Evolutionary conservation across 2,329 filamentous ascomycete genomes (phyloP).

Genomic region (Cladophialophora psammophila): DNA sequence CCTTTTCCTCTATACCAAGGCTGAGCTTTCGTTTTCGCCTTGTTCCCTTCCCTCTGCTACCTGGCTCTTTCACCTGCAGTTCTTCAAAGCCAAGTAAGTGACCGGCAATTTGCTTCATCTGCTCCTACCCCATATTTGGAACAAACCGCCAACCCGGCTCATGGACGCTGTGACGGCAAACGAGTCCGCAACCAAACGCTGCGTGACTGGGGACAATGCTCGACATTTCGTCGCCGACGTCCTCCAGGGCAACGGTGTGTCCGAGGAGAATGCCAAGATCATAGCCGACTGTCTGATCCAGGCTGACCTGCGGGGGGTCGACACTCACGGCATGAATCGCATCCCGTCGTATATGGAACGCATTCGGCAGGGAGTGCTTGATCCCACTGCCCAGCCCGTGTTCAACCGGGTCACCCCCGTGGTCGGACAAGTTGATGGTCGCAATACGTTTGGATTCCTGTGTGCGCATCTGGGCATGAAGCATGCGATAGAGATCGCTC

Average conservation of each 20-base stretch:
- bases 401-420: conserved; percentile 71
- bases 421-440: conserved; percentile 71
- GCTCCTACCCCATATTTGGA: too few species aligned
- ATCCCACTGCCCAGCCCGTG: conserved; percentile 65
- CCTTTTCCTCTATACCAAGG: too few species aligned
- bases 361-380: conserved; percentile 72
- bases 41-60: too few species aligned
- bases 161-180: background rate
- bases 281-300: conserved; percentile 73
- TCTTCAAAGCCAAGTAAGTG: background rate
- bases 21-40: too few species aligned
- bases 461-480: conserved; percentile 72
- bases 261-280: conserved; percentile 64
- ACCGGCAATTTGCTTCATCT: background rate
- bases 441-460: conserved; percentile 79
- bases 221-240: conserved; percentile 12
- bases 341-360: conserved; percentile 80
- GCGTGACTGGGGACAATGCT: background rate
- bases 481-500: conserved; percentile 71
- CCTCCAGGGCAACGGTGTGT: conserved; percentile 64
- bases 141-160: background rate
- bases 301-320: conserved; percentile 79
- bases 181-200: background rate
- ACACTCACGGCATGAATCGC: conserved; percentile 80
- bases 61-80: background rate